phyloP scores from a whole-genome alignment of 345 rosid species.

The Eucalyptus pauciflora region DNA sequence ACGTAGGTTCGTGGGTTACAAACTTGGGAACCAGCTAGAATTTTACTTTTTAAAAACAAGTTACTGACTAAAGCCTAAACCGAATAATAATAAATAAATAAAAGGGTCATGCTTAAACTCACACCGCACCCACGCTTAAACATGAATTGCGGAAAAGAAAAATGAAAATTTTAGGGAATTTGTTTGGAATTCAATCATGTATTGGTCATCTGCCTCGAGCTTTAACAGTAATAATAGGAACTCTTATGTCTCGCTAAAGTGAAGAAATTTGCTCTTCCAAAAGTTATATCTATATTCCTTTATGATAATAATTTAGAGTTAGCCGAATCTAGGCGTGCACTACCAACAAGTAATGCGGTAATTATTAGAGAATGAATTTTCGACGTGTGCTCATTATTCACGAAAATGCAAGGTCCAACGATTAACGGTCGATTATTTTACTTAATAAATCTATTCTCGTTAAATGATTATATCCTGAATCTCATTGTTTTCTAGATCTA shows the following conservation, averaged over 20 bases:
- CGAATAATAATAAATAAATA: no score
- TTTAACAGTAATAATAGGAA: no score
- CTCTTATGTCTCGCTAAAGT: background rate
- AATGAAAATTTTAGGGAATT: background rate
- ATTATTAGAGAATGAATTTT: no score
- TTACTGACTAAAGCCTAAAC: background rate
- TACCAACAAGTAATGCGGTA: background rate
- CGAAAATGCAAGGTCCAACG: background rate
- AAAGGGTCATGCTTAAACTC: background rate
- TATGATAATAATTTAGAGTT: no score
- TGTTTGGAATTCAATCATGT: background rate
- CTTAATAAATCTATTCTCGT: background rate
- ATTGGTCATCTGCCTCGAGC: background rate
- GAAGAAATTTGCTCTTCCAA: background rate
- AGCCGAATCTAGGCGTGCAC: background rate
- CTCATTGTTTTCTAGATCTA: background rate
- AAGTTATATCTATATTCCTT: no score
- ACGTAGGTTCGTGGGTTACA: background rate
- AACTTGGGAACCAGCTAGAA: background rate
- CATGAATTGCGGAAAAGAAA: background rate
- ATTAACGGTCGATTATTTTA: background rate
- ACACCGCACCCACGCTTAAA: background rate
- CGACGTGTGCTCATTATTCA: background rate
- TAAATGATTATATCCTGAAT: no score
- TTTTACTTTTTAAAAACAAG: background rate